Base-by-base conservation (phyloP, 1,284 basidiomycete species). In the Cryptococcus sp. region DNA sequence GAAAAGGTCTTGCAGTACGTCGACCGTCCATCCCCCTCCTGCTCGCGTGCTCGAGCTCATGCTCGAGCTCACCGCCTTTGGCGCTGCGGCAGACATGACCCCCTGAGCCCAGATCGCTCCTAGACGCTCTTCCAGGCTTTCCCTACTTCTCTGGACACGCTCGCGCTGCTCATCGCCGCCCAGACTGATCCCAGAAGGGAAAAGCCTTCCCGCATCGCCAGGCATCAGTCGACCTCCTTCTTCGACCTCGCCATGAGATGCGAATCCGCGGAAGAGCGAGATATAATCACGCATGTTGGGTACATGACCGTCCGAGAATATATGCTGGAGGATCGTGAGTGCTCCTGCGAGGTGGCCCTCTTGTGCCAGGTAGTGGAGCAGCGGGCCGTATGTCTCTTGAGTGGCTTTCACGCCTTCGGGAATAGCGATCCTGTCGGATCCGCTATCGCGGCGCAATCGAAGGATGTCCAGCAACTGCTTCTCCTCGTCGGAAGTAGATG, bases 241-340 rank as follows among this genome's bases (percentile, higher is more conserved):
- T 11, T 65, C 65, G 3, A 69, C 52, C 10, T 59, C 57, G 5
- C 74, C 77, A 49, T 67, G 69, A n/a, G 84, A 83, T 7, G 83
- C 80, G 73, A 92, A 93, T 0, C 89, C 91, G 8, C 87, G 81
- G 72, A 93, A 91, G 23, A 93, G 75, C 8, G 85, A 84, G 15
- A 88, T 84, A 71, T 88, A 93, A 46, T 78, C 75, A 1, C 57
- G 54, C 1, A 76, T 56, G 8, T 54, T 56, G 0, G 76, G 75
- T 2, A 59, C 54, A 19, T 62, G 57, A 0, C 59, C 64, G 15
- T 61, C 65, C 7, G 83, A 80, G 39, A 91, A 74, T 86, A 93
- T 88, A 60, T 91, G 87, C 47, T 83, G 78, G 70, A 93, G 87
- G 53, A 87, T 80, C 5, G 80, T 74, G 47, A 92, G 78, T 0